These are phyloP conservation scores for Phaeotremella skinneri DNA, from an alignment of 768 basidiomycete species.

Conservation along the genomic window DNA sequence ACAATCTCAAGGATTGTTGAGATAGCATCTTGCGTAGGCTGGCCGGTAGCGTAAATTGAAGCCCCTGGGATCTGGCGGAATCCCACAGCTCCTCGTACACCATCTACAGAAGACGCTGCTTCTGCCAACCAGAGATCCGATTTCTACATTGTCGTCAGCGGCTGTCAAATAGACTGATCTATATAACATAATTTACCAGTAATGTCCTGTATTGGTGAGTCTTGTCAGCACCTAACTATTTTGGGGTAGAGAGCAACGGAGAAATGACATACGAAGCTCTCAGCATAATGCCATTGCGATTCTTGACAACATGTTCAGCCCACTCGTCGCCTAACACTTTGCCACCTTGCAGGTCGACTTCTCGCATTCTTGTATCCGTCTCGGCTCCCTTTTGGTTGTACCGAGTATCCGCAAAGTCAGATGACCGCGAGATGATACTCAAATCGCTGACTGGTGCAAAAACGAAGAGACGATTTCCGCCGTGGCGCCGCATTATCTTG, in stretches of 20 bases:
- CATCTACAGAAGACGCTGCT: constrained; percentile 50
- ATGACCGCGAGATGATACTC: constrained; percentile 54
- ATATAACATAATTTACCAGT: constrained; percentile 7
- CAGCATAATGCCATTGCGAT: constrained; percentile 89
- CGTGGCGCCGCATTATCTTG: constrained; percentile 74
- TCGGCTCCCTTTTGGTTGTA: constrained; percentile 61
- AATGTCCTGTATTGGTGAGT: constrained; percentile 7
- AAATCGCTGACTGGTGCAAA: constrained; percentile 90
- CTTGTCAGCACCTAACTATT: background rate
- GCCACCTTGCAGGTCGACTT: constrained; percentile 69
- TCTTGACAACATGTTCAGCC: constrained; percentile 89
- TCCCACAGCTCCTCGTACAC: constrained; percentile 88
- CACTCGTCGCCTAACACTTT: constrained; percentile 92
- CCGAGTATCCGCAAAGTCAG: constrained; percentile 27
- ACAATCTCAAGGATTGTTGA: constrained; percentile 70
- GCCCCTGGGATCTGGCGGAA: constrained; percentile 80
- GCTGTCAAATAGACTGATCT: constrained; percentile 3
- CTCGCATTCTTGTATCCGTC: constrained; percentile 55
- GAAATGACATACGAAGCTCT: constrained; percentile 68
- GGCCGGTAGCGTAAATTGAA: constrained; percentile 86
- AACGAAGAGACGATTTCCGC: constrained; percentile 77
- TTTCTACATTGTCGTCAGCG: constrained; percentile 57
- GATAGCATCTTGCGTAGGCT: constrained; percentile 85
- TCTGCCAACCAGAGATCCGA: constrained; percentile 80
- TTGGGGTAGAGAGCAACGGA: background rate